Base-by-base conservation (phyloP, 371 early-diverging fungal species). In the Lichtheimia ramosa region DNA sequence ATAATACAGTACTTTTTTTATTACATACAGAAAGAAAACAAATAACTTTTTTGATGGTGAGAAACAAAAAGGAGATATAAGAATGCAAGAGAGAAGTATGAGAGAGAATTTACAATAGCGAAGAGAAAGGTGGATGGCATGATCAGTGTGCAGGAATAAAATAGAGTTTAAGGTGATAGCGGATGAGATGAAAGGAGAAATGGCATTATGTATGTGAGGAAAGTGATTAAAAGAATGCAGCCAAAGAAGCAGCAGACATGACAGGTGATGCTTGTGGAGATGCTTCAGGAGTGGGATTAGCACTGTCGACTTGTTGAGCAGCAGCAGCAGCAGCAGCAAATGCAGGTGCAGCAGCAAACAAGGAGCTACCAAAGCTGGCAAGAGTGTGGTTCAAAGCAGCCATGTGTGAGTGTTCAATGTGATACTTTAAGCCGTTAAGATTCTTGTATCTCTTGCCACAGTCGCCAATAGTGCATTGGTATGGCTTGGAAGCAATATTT, bases 371-470 rank as follows among this genome's bases (percentile, higher is more conserved):
- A 69, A 77, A 74, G n/a, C 64, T 65, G 56, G 80, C 74, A 54
- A 79, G 61, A 8, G 80, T 79, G 53, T 79, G 74, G 46, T 76
- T 76, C 12, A 79, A 62, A 43, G 77, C 80, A 27, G 74, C 74
- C 70, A 79, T 73, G 59, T 97, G 97, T 21, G 90, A 88, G 62
- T 94, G 93, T 62, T 92, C 91, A 59, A 96, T 85, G 63, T 97
- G 97, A 70, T 97, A 97, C 70, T 96, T 96, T 67, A 99, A 85
- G 12, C 99, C 99, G 73, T 97, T 98, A 63, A 94, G 74, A 73
- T 99, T 99, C 83, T 78, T 75, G 64, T 80, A 74, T 40, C 75
- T 59, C 51, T 73, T 73, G 48, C 77, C 75, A 54, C 77, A 71
- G 39, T 77, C 72, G 42, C 73, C 73, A 60, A 78, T 73, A 54